Conservation (phyloP, 306 rosid species). For the Corylus avellana region DNA sequence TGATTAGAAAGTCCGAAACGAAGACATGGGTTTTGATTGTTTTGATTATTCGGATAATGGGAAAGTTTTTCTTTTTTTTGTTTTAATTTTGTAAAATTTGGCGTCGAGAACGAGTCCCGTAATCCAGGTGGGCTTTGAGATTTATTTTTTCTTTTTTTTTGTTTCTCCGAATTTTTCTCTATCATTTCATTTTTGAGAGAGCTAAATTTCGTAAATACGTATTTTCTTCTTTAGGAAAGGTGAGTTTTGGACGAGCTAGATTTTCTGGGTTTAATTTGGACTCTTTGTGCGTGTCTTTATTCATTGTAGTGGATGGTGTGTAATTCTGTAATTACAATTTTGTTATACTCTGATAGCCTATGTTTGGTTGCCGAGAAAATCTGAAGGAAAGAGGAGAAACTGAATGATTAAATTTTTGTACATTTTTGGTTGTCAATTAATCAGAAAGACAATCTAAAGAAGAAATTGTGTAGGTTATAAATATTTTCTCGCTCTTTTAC, state of each 20-base stretch:
- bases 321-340: slow-evolving; percentile 17
- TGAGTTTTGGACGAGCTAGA: slow-evolving; percentile 10
- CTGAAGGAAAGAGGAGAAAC: slow-evolving; percentile 9
- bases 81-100: slow-evolving; percentile 3
- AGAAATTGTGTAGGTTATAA: background rate
- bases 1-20: background rate
- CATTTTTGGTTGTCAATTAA: background rate
- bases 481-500: background rate
- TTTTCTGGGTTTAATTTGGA: slow-evolving; percentile 13
- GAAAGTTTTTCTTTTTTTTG: background rate
- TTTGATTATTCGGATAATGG: slow-evolving; percentile 15
- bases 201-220: slow-evolving; percentile 36
- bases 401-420: slow-evolving; percentile 2
- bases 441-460: background rate
- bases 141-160: background rate
- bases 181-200: slow-evolving; percentile 17
- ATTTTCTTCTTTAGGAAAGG: slow-evolving; percentile 27
- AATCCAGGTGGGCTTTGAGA: slow-evolving; percentile 17
- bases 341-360: slow-evolving; percentile 17
- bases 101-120: background rate
- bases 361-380: slow-evolving; percentile 32
- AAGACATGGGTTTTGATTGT: slow-evolving; percentile 20
- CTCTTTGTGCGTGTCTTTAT: slow-evolving; percentile 28
- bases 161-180: background rate
- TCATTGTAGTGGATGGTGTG: slow-evolving; percentile 36